Evolutionary conservation across 2,329 filamentous ascomycete genomes (phyloP).

Genomic region (Fusarium sp.): DNA sequence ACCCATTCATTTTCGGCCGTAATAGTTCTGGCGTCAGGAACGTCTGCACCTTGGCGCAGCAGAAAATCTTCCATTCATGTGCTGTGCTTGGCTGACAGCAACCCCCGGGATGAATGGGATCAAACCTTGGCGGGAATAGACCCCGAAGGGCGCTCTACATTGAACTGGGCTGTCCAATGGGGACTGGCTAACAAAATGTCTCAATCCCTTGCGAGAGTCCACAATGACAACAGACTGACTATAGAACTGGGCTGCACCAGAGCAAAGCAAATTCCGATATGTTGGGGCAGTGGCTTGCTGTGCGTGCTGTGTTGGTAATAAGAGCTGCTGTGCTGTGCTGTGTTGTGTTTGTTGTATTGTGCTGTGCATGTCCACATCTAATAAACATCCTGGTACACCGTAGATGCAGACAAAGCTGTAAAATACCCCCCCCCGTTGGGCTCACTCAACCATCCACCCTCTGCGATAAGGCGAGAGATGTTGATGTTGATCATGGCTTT

Average conservation of each 20-base stretch:
- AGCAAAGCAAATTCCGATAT: not conserved
- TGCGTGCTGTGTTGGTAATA: not conserved
- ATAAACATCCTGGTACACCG: too few relatives aligned
- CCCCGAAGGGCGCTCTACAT: not conserved
- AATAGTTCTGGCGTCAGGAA: slow-evolving; percentile 24
- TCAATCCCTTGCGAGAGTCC: not conserved
- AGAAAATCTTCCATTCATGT: not conserved
- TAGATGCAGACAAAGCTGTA: not conserved
- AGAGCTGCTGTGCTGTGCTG: not conserved
- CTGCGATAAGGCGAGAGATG: not conserved
- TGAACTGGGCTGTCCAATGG: not conserved
- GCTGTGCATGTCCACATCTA: not conserved
- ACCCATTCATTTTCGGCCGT: not conserved
- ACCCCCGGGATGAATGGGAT: not conserved
- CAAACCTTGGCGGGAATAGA: not conserved
- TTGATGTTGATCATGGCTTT: slow-evolving; percentile 11
- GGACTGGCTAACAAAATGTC: not conserved
- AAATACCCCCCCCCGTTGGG: too few relatives aligned
- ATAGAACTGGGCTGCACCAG: not conserved
- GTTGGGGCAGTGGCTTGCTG: not conserved
- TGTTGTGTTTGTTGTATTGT: too few relatives aligned
- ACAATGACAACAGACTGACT: not conserved
- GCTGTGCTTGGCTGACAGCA: not conserved
- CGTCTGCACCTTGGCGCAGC: slow-evolving; percentile 6
- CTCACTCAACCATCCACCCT: too few relatives aligned